phyloP scores from a whole-genome alignment of 495 filamentous ascomycete species.

The Parathielavia appendiculata region DNA sequence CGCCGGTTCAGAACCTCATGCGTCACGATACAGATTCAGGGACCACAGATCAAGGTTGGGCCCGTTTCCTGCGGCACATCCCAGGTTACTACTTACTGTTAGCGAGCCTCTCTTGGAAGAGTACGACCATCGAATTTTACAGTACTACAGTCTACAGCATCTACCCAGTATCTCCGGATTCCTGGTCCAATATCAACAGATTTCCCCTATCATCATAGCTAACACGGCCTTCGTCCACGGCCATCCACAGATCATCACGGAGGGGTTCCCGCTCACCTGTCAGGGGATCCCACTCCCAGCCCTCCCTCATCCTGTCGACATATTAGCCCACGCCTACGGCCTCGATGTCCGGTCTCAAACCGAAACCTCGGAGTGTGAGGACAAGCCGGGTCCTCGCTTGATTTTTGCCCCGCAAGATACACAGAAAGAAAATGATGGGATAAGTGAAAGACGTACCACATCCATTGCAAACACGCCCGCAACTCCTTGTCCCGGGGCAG shows the following conservation, averaged over 20 bases:
- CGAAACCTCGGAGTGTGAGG: too few species aligned
- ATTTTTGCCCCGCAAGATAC: background rate
- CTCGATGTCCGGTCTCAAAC: background rate
- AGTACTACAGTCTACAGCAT: background rate
- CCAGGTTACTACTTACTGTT: too few species aligned
- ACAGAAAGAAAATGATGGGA: background rate
- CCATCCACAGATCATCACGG: slow-evolving; percentile 49
- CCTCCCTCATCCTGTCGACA: slow-evolving; percentile 51
- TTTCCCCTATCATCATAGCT: slow-evolving; percentile 56
- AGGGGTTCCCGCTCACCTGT: slow-evolving; percentile 61
- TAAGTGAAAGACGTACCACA: slow-evolving; percentile 56
- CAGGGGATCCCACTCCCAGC: slow-evolving; percentile 71
- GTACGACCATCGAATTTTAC: background rate
- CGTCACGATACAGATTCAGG: too few species aligned
- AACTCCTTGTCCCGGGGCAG: slow-evolving; percentile 85
- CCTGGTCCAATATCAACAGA: slow-evolving; percentile 33
- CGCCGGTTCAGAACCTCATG: too few species aligned
- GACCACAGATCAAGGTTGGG: too few species aligned
- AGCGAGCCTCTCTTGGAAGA: background rate
- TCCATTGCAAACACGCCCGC: slow-evolving; percentile 78
- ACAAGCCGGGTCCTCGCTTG: too few species aligned
- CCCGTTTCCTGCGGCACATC: too few species aligned
- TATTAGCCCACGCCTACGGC: background rate
- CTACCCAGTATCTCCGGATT: background rate
- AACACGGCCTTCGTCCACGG: slow-evolving; percentile 56